These are phyloP conservation scores for Coemansia sp. DNA, from an alignment of 192 early-diverging fungal genomes.

Conservation along the genomic window DNA sequence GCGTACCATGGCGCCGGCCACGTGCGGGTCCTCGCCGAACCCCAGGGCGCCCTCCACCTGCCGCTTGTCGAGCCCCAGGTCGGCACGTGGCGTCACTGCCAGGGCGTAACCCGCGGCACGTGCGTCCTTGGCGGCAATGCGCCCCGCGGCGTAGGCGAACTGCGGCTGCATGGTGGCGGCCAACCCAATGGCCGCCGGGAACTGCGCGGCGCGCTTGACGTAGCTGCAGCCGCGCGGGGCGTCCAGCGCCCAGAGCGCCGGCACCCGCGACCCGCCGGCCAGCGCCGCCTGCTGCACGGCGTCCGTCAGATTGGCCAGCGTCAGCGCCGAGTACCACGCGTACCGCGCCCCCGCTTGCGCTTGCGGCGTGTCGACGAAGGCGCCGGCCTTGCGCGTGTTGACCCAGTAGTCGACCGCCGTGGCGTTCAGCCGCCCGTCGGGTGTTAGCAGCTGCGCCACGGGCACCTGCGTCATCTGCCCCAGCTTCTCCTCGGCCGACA, in stretches of 20 bases:
- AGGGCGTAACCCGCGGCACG: conserved; percentile 58
- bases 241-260: conserved; percentile 60
- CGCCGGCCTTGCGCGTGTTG: conserved; percentile 53
- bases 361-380: conserved; percentile 56
- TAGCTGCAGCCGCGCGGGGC: conserved; percentile 58
- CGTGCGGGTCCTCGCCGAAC: conserved; percentile 58
- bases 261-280: conserved; percentile 50
- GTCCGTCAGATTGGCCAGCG: conserved; percentile 51
- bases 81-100: conserved; percentile 57
- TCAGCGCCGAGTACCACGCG: conserved; percentile 45
- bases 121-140: conserved; percentile 59
- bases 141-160: conserved; percentile 56
- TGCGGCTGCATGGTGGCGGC: conserved; percentile 59
- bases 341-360: conserved; percentile 41
- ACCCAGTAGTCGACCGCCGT: conserved; percentile 55
- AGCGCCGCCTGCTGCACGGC: conserved; percentile 54
- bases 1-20: conserved; percentile 52
- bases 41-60: conserved; percentile 36
- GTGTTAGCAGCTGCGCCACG: conserved; percentile 48
- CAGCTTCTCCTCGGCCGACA: conserved; percentile 55
- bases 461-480: conserved; percentile 71
- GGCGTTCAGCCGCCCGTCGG: conserved; percentile 50
- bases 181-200: conserved; percentile 55
- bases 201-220: conserved; percentile 56
- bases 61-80: conserved; percentile 55